phyloP scores from a whole-genome alignment of 805 yeast species.

The Candida ovalis region DNA sequence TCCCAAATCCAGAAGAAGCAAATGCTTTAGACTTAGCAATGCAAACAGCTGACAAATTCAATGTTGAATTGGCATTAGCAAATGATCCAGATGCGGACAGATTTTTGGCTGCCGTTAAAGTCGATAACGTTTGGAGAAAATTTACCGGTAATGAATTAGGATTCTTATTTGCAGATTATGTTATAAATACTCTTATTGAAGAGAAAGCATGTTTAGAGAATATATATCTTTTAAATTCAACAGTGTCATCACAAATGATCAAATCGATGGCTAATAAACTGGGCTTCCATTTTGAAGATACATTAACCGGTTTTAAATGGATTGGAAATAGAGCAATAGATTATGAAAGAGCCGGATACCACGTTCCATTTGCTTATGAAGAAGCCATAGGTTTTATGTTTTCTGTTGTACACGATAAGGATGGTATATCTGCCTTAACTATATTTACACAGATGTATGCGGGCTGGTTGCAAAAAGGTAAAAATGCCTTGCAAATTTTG shows the following conservation, averaged over 20 bases:
- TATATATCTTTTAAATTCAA: constrained; percentile 71
- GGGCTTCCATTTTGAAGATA: constrained; percentile 68
- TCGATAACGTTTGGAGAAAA: constrained; percentile 61
- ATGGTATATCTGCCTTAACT: constrained; percentile 79
- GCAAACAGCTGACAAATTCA: constrained; percentile 46
- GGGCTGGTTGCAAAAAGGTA: constrained; percentile 40
- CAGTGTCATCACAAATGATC: constrained; percentile 87
- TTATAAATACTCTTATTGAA: constrained; percentile 32
- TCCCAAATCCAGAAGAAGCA: constrained; percentile 95
- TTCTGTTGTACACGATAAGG: constrained; percentile 80
- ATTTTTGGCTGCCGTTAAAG: constrained; percentile 72
- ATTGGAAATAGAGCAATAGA: constrained; percentile 85
- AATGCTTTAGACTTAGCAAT: constrained; percentile 84
- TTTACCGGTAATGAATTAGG: constrained; percentile 92
- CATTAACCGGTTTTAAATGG: constrained; percentile 97
- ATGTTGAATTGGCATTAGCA: constrained; percentile 62
- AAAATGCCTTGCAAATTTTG: constrained; percentile 47
- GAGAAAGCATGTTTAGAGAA: constrained; percentile 26
- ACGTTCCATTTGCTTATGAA: constrained; percentile 87
- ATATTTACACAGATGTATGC: constrained; percentile 71
- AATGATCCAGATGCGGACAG: constrained; percentile 98
- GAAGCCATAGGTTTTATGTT: constrained; percentile 98
- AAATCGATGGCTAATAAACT: constrained; percentile 58
- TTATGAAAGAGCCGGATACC: constrained; percentile 56
- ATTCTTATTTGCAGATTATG: constrained; percentile 68